These are phyloP conservation scores for Fusarium abutilonis DNA, from an alignment of 2,329 filamentous ascomycete species.

Conservation along the genomic window DNA sequence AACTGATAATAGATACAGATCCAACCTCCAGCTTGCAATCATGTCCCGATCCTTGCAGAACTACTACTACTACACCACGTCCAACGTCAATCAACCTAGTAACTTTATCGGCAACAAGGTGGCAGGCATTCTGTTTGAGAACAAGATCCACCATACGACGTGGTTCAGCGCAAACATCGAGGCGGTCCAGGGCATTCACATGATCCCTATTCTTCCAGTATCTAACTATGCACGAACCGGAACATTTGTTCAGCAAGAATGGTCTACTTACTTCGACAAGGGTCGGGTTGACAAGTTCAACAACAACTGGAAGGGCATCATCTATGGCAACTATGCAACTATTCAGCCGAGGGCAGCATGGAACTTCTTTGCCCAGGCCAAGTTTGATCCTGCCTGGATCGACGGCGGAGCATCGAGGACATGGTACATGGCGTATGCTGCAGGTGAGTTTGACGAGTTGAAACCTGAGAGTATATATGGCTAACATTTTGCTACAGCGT, in stretches of 20 bases:
- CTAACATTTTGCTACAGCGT: conserved; percentile 36
- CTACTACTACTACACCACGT: conserved; percentile 82
- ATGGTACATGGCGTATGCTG: conserved; percentile 85
- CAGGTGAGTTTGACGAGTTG: conserved; percentile 65
- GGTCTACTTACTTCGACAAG: conserved; percentile 79
- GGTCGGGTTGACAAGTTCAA: conserved; percentile 70
- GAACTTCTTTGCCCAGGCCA: conserved; percentile 74
- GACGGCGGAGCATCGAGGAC: conserved; percentile 86
- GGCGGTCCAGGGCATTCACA: conserved; percentile 82
- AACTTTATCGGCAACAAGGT: conserved; percentile 85
- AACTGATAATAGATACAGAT: conserved; percentile 52
- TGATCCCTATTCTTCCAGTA: conserved; percentile 78
- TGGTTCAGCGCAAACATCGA: conserved; percentile 82
- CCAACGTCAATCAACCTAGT: conserved; percentile 75
- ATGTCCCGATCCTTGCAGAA: conserved; percentile 76
- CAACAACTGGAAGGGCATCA: conserved; percentile 86
- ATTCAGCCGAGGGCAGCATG: conserved; percentile 76
- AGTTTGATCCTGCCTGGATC: conserved; percentile 74
- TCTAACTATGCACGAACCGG: conserved; percentile 72
- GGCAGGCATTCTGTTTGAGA: conserved; percentile 82
- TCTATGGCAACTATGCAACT: conserved; percentile 84
- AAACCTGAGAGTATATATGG: neutral
- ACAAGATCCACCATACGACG: conserved; percentile 92
- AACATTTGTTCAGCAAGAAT: conserved; percentile 83
- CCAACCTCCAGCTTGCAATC: conserved; percentile 85